Evolutionary conservation across 306 rosid genomes (phyloP), one percentile per base, ranked within the genome.

Genomic region (Fagus sylvatica): DNA sequence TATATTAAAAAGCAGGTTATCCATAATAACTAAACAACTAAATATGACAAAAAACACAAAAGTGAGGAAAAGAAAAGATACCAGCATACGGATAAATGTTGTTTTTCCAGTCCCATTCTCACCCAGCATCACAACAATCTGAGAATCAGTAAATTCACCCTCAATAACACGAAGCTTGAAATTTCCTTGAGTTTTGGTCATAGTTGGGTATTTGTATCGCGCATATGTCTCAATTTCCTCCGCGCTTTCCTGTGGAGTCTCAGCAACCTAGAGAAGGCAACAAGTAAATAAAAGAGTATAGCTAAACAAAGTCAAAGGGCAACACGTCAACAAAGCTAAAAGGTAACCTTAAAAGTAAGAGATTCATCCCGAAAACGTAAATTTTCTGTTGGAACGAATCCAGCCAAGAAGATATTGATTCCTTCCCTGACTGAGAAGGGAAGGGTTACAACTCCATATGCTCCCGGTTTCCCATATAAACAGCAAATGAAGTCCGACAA

Each of bases 391-490:
- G 99, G 99, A 85, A 96, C 98, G 84, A 91, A 96, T 46, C 99
- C 99, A 56, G 98, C 88, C 90, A 96, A 93, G 88, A 96, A 96
- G 84, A 96, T 93, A 80, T 96, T 96, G 76, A 96, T 96, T 81
- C 99, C 99, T 86, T 96, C 99, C 89, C 99, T 84, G 74, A 96
- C 99, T 17, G 99, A 96, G 91, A 96, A 96, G 60, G 99, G 99
- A 80, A 96, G 96, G 65, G 99, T 96, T 53, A 96, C 99, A 75
- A 96, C 99, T 79, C 99, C 99, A 85, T 93, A 96, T 51, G 97
- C 98, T 85, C 99, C 98, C 56, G 99, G 99, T 80, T 96, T 96
- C 30, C 99, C 99, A 78, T 93, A 96, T 76, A 96, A 80, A 84
- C 99, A 96, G 96, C 99, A 96, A 70, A 96, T 93, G 75, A 96